These are phyloP conservation scores for Fusarium compactum DNA, from an alignment of 2,329 filamentous ascomycete genomes.

Conservation along the genomic window DNA sequence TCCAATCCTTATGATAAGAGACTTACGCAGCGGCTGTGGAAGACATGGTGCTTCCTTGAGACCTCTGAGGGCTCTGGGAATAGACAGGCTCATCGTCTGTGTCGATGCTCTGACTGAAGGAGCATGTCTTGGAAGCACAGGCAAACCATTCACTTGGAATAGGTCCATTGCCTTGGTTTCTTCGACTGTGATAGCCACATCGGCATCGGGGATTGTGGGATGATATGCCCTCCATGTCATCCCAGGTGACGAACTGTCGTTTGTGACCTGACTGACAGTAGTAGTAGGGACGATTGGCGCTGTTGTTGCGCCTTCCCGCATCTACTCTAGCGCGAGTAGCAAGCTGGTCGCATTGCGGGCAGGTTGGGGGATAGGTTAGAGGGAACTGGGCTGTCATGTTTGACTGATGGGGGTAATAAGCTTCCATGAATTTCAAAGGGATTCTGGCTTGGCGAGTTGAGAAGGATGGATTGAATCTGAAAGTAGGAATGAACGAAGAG, in stretches of 20 bases:
- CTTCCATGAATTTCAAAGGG: not conserved
- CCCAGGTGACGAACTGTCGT: not conserved
- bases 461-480: rapidly evolving
- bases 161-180: not conserved
- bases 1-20: rapidly evolving
- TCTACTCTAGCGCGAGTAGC: not conserved
- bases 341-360: not conserved
- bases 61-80: not conserved
- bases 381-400: not conserved
- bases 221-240: not conserved
- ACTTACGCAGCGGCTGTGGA: not conserved
- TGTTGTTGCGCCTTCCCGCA: not conserved
- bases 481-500: not conserved
- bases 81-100: not conserved
- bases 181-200: not conserved
- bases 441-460: rapidly evolving
- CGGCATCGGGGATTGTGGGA: not conserved
- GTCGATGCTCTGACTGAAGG: not conserved
- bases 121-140: not conserved
- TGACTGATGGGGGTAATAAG: not conserved
- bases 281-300: not conserved
- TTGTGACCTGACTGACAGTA: not conserved
- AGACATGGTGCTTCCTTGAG: not conserved
- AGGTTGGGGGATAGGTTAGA: not conserved
- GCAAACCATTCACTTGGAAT: not conserved